These are phyloP conservation scores for Erysimum cheiranthoides DNA, from an alignment of 345 rosid species.

Conservation along the genomic window DNA sequence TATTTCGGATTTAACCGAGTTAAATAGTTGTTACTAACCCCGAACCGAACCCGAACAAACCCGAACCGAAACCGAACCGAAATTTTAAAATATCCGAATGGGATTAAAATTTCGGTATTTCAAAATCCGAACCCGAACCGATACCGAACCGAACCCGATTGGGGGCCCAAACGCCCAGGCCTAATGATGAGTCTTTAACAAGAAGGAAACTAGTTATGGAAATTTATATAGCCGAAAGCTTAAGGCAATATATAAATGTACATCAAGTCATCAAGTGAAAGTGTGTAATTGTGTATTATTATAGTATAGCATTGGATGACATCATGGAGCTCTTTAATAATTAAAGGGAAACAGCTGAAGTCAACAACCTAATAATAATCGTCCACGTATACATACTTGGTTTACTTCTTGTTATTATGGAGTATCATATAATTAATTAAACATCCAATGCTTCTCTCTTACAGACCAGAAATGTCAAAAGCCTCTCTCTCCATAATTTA, in stretches of 20 bases:
- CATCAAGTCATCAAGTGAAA: not conserved
- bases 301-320: conserved; percentile 23
- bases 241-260: not conserved
- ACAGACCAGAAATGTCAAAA: conserved; percentile 25
- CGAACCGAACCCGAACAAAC: no score
- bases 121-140: no score
- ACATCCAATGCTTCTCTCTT: conserved; percentile 34
- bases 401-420: not conserved
- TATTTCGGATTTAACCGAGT: no score
- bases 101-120: no score
- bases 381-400: conserved; percentile 12
- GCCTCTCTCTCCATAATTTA: not conserved
- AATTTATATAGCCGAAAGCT: not conserved
- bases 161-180: no score
- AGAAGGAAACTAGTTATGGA: not conserved
- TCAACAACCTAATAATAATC: conserved; percentile 24
- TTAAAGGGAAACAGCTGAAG: conserved; percentile 17
- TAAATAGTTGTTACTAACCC: no score
- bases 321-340: conserved; percentile 29
- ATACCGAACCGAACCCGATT: no score
- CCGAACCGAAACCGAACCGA: no score
- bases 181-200: not conserved
- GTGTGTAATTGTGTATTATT: no score
- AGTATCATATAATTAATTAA: not conserved
- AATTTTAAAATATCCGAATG: no score